phyloP scores from a whole-genome alignment of 73 alveolate species.

The Paramecium biaurelia region DNA sequence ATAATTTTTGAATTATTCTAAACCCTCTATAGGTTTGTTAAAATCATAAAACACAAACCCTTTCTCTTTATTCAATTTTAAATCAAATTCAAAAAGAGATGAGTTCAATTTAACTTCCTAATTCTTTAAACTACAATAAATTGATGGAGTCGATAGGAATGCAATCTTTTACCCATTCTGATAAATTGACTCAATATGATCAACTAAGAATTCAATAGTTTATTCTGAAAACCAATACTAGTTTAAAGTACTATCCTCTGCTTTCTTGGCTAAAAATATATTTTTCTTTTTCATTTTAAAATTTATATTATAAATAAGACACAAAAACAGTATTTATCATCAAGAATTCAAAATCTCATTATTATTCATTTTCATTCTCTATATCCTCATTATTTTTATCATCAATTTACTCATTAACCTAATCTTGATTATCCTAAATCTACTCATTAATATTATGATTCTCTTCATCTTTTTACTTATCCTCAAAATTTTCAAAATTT shows the following conservation, averaged over 20 bases:
- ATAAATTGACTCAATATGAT: constrained; percentile 71
- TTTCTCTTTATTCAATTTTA: constrained; percentile 82
- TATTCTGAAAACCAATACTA: constrained; percentile 92
- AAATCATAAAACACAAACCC: constrained; percentile 90
- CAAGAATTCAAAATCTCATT: not conserved
- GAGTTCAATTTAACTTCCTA: constrained; percentile 66
- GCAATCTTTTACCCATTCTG: constrained; percentile 70
- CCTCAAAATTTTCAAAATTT: not conserved
- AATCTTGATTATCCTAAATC: not conserved
- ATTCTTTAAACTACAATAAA: constrained; percentile 82
- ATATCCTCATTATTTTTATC: not conserved
- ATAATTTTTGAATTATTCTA: constrained; percentile 68
- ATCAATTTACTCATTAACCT: not conserved
- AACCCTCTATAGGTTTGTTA: constrained; percentile 81
- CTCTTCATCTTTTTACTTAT: not conserved
- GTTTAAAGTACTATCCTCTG: constrained; percentile 86
- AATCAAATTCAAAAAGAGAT: constrained; percentile 86
- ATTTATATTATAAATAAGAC: not conserved
- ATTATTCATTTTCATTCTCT: not conserved
- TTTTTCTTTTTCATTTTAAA: constrained; percentile 59
- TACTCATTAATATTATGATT: not conserved
- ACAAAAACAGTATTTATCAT: not conserved
- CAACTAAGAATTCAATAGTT: constrained; percentile 81
- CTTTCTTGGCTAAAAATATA: constrained; percentile 76
- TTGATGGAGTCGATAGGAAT: constrained; percentile 90